phyloP scores from a whole-genome alignment of 2,329 filamentous ascomycete species.

The Fusarium vanettenii region DNA sequence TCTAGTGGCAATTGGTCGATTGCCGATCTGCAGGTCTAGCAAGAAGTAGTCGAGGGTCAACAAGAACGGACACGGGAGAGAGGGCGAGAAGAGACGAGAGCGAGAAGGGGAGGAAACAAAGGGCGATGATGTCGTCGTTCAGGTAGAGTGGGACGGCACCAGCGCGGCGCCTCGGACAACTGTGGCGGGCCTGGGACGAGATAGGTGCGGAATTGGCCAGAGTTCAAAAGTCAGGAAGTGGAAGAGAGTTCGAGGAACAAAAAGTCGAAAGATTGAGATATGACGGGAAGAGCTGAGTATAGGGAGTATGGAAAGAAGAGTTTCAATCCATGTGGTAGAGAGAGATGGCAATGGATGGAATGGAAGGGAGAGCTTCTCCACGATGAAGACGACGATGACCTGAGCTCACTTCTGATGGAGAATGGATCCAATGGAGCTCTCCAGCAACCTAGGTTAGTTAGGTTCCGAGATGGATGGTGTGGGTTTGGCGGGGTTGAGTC shows the following conservation, averaged over 20 bases:
- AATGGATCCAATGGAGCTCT: not conserved
- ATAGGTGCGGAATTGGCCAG: not conserved
- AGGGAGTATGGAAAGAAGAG: conserved; percentile 8
- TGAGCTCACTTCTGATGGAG: conserved; percentile 1
- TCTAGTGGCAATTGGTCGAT: conserved; percentile 30
- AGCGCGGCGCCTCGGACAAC: conserved; percentile 5
- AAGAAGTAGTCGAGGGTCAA: conserved; percentile 2
- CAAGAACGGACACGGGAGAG: not conserved
- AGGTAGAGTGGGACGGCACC: conserved; percentile 4
- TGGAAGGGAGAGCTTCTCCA: conserved; percentile 26
- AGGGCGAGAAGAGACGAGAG: not conserved
- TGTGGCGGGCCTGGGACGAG: not conserved
- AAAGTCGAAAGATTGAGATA: not conserved
- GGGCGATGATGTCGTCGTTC: conserved; percentile 27
- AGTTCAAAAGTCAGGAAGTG: not conserved
- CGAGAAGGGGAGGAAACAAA: conserved; percentile 11
- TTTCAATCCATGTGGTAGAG: conserved; percentile 6
- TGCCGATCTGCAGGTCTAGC: conserved; percentile 30
- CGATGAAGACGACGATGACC: not conserved
- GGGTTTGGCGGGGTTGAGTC: not conserved
- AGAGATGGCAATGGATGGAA: conserved; percentile 19
- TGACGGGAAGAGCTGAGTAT: not conserved
- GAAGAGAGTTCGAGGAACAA: not conserved
- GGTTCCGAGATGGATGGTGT: not conserved
- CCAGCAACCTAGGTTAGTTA: not conserved